Conservation (phyloP, 2,329 filamentous ascomycete genomes). For the Tolypocladium sp. region DNA sequence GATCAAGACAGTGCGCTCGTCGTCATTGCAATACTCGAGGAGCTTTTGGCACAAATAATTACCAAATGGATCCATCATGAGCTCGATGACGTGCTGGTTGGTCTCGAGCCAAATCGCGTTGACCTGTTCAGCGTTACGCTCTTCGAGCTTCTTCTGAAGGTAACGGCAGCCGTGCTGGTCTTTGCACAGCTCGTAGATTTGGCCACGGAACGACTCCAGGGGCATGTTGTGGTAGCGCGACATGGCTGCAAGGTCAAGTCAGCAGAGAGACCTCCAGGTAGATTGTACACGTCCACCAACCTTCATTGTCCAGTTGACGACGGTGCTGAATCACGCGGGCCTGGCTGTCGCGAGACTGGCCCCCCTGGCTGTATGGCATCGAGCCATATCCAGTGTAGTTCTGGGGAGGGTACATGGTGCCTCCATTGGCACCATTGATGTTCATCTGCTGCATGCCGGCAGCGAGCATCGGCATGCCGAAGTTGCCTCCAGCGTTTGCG, state of each 20-base stretch:
- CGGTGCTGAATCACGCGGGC: slow-evolving; percentile 67
- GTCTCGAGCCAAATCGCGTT: slow-evolving; percentile 94
- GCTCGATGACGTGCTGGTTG: slow-evolving; percentile 84
- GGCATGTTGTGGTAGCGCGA: slow-evolving; percentile 77
- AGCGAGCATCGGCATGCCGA: slow-evolving; percentile 43
- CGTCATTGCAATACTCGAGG: slow-evolving; percentile 88
- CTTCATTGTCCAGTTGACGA: slow-evolving; percentile 65
- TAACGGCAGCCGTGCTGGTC: slow-evolving; percentile 97
- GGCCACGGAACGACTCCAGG: slow-evolving; percentile 69
- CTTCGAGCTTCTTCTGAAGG: slow-evolving; percentile 94
- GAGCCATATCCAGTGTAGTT: slow-evolving; percentile 49
- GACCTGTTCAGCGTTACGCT: slow-evolving; percentile 71
- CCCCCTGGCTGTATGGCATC: slow-evolving; percentile 38
- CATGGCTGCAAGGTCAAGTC: slow-evolving; percentile 40
- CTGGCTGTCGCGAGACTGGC: slow-evolving; percentile 62
- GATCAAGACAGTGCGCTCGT: slow-evolving; percentile 88
- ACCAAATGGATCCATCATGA: slow-evolving; percentile 98
- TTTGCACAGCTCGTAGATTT: slow-evolving; percentile 88
- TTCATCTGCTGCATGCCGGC: slow-evolving; percentile 61
- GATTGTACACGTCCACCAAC: slow-evolving; percentile 26
- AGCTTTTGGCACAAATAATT: slow-evolving; percentile 99
- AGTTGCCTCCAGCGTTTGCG: slow-evolving; percentile 8
- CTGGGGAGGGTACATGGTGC: slow-evolving; percentile 43
- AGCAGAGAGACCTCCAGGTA: slow-evolving; percentile 10
- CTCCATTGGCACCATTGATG: slow-evolving; percentile 34